Conservation (phyloP, 768 basidiomycete genomes). For the Leccinum disarticulatum region DNA sequence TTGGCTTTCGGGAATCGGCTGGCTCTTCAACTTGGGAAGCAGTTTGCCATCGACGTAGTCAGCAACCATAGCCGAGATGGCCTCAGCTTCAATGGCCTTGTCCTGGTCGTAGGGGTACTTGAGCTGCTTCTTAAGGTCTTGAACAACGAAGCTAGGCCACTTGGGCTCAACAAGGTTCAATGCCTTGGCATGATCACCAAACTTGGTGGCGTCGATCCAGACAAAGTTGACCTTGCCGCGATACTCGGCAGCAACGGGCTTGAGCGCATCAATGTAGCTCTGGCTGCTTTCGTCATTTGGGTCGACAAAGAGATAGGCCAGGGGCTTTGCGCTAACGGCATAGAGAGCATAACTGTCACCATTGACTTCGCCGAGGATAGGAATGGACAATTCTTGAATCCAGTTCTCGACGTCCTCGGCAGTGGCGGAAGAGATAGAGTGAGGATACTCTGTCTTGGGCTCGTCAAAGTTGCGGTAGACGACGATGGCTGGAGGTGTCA, state of each 20-base stretch:
- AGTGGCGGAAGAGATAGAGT: slow-evolving; percentile 53
- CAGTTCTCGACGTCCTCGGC: slow-evolving; percentile 68
- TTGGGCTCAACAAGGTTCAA: slow-evolving; percentile 82
- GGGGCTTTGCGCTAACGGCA: slow-evolving; percentile 76
- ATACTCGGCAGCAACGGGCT: slow-evolving; percentile 75
- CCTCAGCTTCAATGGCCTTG: slow-evolving; percentile 56
- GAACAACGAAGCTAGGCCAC: slow-evolving; percentile 95
- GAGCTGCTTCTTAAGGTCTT: slow-evolving; percentile 78
- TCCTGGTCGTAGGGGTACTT: slow-evolving; percentile 86
- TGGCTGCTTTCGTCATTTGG: slow-evolving; percentile 66
- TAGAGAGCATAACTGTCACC: slow-evolving; percentile 92
- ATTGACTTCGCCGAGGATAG: slow-evolving; percentile 87
- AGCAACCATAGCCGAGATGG: slow-evolving; percentile 57
- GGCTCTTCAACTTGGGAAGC: slow-evolving; percentile 83
- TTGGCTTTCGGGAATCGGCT: slow-evolving; percentile 81
- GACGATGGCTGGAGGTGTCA: slow-evolving; percentile 81
- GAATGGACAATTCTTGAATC: slow-evolving; percentile 81
- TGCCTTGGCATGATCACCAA: slow-evolving; percentile 92
- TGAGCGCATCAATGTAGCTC: slow-evolving; percentile 62
- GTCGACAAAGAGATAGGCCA: slow-evolving; percentile 95
- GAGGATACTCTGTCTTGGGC: slow-evolving; percentile 65
- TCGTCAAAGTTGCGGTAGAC: slow-evolving; percentile 94
- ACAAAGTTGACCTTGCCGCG: slow-evolving; percentile 95
- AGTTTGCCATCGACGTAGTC: slow-evolving; percentile 73
- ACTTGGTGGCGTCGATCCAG: slow-evolving; percentile 95